Conservation (phyloP, 2,329 filamentous ascomycete species). For the Cadophora malorum region DNA sequence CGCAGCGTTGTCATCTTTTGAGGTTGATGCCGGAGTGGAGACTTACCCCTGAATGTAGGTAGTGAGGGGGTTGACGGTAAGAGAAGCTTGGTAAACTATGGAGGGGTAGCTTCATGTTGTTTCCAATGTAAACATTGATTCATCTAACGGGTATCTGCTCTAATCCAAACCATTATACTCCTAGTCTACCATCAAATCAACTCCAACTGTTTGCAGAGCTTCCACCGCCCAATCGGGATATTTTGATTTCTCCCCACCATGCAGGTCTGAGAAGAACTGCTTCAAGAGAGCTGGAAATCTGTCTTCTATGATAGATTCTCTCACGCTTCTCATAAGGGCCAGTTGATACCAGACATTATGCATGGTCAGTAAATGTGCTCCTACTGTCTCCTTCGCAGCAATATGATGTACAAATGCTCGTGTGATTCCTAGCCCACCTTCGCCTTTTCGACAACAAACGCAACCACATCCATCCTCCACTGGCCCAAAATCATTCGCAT, state of each 20-base stretch:
- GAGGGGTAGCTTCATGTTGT: constrained; percentile 8
- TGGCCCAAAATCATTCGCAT: constrained; percentile 79
- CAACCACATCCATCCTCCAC: constrained; percentile 86
- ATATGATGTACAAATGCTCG: constrained; percentile 91
- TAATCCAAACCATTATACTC: constrained; percentile 19
- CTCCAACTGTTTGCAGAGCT: constrained; percentile 78
- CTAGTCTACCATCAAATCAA: constrained; percentile 65
- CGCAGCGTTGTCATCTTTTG: not conserved
- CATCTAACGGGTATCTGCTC: constrained; percentile 34
- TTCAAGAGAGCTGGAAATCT: constrained; percentile 78
- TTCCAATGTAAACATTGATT: constrained; percentile 18
- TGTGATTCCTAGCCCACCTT: constrained; percentile 81
- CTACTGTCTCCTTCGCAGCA: constrained; percentile 91
- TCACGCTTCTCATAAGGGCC: constrained; percentile 76
- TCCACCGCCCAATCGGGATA: constrained; percentile 87
- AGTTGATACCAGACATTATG: constrained; percentile 97
- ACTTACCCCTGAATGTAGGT: constrained; percentile 9
- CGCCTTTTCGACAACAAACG: constrained; percentile 71
- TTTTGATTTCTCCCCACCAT: constrained; percentile 64
- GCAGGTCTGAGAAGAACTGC: constrained; percentile 78
- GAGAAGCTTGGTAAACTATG: constrained; percentile 7
- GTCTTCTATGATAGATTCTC: constrained; percentile 82
- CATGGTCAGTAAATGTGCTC: constrained; percentile 83
- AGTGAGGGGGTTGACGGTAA: not conserved
- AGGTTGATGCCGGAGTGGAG: not conserved